These are phyloP conservation scores for Candida adriatica DNA, from an alignment of 805 yeast genomes.

Conservation along the genomic window DNA sequence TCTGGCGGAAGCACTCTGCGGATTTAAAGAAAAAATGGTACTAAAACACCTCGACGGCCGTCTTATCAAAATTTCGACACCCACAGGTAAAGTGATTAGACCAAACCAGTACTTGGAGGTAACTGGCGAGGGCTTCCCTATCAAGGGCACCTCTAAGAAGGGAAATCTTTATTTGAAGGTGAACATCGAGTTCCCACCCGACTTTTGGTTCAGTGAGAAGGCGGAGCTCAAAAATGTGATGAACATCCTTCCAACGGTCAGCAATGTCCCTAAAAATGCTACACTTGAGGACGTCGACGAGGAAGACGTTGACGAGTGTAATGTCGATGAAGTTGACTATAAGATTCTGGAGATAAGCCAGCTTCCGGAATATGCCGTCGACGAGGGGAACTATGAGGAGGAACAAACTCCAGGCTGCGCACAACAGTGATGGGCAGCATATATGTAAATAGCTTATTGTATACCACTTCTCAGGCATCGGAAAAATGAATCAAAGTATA, in stretches of 20 bases:
- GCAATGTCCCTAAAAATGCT: constrained; percentile 22
- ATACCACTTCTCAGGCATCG: not conserved
- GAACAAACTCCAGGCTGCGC: constrained; percentile 31
- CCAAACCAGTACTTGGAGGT: constrained; percentile 68
- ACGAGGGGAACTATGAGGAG: constrained; percentile 14
- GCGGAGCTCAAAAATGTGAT: constrained; percentile 51
- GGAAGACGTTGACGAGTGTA: constrained; percentile 6
- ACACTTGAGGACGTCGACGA: constrained; percentile 26
- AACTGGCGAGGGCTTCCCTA: constrained; percentile 80
- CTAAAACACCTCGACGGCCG: constrained; percentile 78
- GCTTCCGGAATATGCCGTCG: constrained; percentile 8
- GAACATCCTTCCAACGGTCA: constrained; percentile 43
- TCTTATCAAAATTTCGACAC: constrained; percentile 53
- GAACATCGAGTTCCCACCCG: constrained; percentile 76
- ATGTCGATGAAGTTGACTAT: constrained; percentile 17
- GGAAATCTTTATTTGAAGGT: constrained; percentile 71
- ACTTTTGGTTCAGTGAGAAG: constrained; percentile 76
- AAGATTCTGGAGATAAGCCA: constrained; percentile 5
- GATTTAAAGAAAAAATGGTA: constrained; percentile 57
- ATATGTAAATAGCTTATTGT: not conserved
- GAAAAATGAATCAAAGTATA: not conserved
- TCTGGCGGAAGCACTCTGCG: constrained; percentile 78
- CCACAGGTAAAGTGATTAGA: constrained; percentile 72
- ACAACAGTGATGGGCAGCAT: constrained; percentile 27
- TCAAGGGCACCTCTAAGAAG: constrained; percentile 27